Conservation (phyloP, 306 rosid genomes). For the Acacia acuminata region DNA sequence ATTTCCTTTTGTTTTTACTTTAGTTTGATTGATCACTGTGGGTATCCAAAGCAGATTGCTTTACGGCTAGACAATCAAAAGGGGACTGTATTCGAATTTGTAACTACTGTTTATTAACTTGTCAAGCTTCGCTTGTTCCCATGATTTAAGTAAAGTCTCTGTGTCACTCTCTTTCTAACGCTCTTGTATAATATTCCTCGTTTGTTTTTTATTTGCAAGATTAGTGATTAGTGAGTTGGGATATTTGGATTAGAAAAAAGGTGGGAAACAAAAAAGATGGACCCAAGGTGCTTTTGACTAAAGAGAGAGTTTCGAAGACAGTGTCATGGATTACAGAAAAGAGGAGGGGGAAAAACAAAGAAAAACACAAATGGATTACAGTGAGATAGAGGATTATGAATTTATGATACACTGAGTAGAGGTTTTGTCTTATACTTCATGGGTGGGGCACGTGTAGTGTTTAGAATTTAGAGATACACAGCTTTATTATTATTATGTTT, state of each 20-base stretch:
- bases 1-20: neutral
- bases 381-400: slow-evolving; percentile 22
- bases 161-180: neutral
- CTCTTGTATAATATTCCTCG: neutral
- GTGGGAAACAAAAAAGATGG: slow-evolving; percentile 35
- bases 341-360: neutral
- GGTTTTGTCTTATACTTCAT: neutral
- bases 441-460: slow-evolving; percentile 15
- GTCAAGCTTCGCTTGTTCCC: slow-evolving; percentile 14
- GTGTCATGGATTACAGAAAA: slow-evolving; percentile 26
- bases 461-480: neutral
- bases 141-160: slow-evolving; percentile 39
- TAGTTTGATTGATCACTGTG: slow-evolving; percentile 14
- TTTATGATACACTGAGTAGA: neutral
- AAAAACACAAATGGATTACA: slow-evolving; percentile 34
- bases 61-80: slow-evolving; percentile 61
- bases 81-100: slow-evolving; percentile 42
- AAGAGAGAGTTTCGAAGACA: slow-evolving; percentile 45
- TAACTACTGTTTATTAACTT: slow-evolving; percentile 36
- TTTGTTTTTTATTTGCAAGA: slow-evolving; percentile 26
- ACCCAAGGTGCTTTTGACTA: slow-evolving; percentile 81
- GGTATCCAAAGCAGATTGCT: slow-evolving; percentile 80
- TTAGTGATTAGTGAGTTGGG: slow-evolving; percentile 42
- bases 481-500: neutral
- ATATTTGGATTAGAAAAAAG: slow-evolving; percentile 43